A percentile compares a stretch with the other conserved stretches of the same genome.
Evolutionary conservation across 345 rosid genomes (phyloP).

Genomic region (Sonneratia caseolaris): DNA sequence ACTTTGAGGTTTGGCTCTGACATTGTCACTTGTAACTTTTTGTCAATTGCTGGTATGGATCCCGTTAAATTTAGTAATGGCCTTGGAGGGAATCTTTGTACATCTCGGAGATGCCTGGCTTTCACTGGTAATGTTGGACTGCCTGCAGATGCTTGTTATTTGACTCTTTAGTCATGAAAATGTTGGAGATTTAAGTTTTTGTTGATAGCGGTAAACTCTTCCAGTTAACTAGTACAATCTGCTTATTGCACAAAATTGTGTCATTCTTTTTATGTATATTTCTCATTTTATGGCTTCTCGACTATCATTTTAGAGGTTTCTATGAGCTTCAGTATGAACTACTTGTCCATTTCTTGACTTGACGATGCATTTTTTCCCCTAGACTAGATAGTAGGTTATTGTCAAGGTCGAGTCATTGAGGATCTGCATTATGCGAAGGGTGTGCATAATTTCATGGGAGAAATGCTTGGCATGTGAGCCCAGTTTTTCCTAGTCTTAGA

Average conservation of each 20-base stretch:
- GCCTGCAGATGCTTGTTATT: background rate
- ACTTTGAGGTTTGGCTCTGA: background rate
- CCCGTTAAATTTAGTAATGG: background rate
- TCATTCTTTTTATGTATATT: background rate
- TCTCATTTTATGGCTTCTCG: background rate
- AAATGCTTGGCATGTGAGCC: background rate
- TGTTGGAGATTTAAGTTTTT: background rate
- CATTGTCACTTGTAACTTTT: background rate
- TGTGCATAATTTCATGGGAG: background rate
- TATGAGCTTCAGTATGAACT: background rate
- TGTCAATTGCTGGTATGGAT: background rate
- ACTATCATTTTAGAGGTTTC: background rate
- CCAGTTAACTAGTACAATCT: too few species aligned
- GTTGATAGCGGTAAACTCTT: background rate
- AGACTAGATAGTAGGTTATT: background rate
- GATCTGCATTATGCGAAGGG: background rate
- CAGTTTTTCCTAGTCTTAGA: background rate
- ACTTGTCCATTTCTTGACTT: background rate
- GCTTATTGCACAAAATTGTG: too few species aligned
- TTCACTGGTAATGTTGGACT: background rate
- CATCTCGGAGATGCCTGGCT: background rate
- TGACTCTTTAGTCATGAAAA: background rate
- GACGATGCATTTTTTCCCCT: background rate
- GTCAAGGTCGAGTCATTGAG: background rate
- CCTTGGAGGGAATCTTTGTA: background rate